Evolutionary conservation across 805 yeast genomes (phyloP).

Genomic region (Nakazawaea holstii): DNA sequence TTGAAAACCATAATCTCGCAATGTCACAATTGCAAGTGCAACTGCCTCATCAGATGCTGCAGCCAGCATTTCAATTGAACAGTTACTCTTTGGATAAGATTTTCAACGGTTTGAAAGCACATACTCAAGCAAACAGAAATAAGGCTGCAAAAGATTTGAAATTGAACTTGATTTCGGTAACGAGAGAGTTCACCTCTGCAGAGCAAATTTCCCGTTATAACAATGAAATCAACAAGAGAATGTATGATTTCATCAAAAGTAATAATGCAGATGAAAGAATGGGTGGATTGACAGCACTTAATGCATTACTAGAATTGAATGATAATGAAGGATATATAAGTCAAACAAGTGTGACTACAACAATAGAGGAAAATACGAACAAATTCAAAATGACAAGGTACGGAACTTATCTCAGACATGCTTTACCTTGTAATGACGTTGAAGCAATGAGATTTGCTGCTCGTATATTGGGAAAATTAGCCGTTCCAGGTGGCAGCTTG

Average conservation of each 20-base stretch:
- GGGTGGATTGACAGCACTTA: constrained; percentile 91
- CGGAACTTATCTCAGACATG: constrained; percentile 80
- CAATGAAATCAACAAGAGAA: constrained; percentile 79
- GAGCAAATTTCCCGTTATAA: constrained; percentile 80
- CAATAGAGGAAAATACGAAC: constrained; percentile 70
- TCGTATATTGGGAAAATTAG: constrained; percentile 78
- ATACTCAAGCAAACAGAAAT: constrained; percentile 35
- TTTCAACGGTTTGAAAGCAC: constrained; percentile 42
- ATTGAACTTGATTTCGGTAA: constrained; percentile 61
- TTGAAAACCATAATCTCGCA: background rate
- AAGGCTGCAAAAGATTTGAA: constrained; percentile 68
- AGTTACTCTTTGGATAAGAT: constrained; percentile 49
- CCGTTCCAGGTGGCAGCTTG: constrained; percentile 82
- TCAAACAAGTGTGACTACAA: constrained; percentile 27
- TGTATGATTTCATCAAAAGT: constrained; percentile 69
- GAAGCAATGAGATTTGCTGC: constrained; percentile 87
- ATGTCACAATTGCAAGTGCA: constrained; percentile 10
- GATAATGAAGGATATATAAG: constrained; percentile 46
- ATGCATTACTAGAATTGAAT: constrained; percentile 79
- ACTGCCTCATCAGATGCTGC: constrained; percentile 1
- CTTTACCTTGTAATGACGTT: constrained; percentile 76
- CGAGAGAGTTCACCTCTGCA: constrained; percentile 68
- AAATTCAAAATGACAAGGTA: constrained; percentile 68
- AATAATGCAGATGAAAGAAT: constrained; percentile 65
- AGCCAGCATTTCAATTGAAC: constrained; percentile 25